Evolutionary conservation across 2,329 filamentous ascomycete species (phyloP), one percentile per base, ranked within the genome.

Genomic region (Epichloe festucae): DNA sequence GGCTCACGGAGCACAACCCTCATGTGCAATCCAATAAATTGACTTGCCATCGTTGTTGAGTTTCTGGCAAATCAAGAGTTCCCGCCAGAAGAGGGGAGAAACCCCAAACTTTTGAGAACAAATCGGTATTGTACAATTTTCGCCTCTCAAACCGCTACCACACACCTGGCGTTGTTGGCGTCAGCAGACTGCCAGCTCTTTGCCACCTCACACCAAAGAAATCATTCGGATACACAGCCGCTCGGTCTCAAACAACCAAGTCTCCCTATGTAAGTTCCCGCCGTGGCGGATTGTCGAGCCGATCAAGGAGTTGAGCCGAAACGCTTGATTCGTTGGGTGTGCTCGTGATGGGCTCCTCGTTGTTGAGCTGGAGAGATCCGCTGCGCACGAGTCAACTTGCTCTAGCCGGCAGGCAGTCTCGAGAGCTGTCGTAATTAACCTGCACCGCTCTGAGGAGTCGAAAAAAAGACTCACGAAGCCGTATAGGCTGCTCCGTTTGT

Each of bases 21-120:
- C 69, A 93, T 87, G 54, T 84, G 81, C 65, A 87, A 77, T 55
- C 87, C 87, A 61, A 88, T 81, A 65, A 91, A 89, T 62, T 81
- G 75, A 54, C 75, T 74, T 47, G 83, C 81, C 68, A 70, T 70
- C 42, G 41, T 27, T 40, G 34, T 17, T 35, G 11, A 34, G 8
- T 10, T 27, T 35, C 23, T 27, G 1, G 12, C 12, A 44, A 27
- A 31, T 8, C 12, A 3, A 19, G 10, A 48, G 34, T 6, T 11
- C 23, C 38, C n/a, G n/a, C n/a, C 12, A 5, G 35, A 12, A 49
- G 19, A 38, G 19, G 19, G 36, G 5, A 17, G 19, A 41, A 8
- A 34, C 3, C 3, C 11, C 11, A 21, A 23, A 14, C 12, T 36
- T 3, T 39, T 8, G 3, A 21, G 34, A 14, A 19, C 21, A 49